A percentile compares a stretch with the other conserved stretches of the same genome.
Evolutionary conservation across 192 early-diverging fungal species (phyloP).

Genomic region (Backusella morwellensis): DNA sequence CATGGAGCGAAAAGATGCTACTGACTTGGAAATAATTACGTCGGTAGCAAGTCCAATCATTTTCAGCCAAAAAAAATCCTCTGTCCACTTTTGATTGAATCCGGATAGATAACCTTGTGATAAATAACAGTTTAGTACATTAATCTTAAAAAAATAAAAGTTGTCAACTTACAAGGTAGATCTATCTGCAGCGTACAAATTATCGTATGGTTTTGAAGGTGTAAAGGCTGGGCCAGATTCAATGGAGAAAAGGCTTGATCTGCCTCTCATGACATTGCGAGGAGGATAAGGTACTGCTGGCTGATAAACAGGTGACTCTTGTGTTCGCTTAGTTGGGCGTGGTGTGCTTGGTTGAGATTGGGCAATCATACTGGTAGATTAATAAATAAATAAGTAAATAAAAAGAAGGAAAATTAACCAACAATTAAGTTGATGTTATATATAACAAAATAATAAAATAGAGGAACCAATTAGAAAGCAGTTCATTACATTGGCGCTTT

Average conservation of each 20-base stretch:
- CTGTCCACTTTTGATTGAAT: slow-evolving; percentile 70
- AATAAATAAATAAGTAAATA: background rate
- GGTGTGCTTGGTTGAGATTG: slow-evolving; percentile 29
- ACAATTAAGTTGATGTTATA: background rate
- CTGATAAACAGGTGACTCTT: slow-evolving; percentile 9
- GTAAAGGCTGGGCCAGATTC: slow-evolving; percentile 21
- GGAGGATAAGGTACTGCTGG: background rate
- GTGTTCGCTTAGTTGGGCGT: slow-evolving; percentile 11
- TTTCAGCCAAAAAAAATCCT: slow-evolving; percentile 76
- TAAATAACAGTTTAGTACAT: background rate
- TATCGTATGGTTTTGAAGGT: slow-evolving; percentile 18
- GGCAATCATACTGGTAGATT: slow-evolving; percentile 9
- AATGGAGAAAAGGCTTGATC: background rate
- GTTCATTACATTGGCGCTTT: background rate
- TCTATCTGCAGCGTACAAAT: slow-evolving; percentile 17
- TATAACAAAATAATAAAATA: background rate
- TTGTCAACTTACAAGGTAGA: slow-evolving; percentile 16
- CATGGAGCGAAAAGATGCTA: slow-evolving; percentile 43
- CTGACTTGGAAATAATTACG: slow-evolving; percentile 84
- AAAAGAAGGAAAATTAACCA: background rate
- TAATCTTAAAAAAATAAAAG: background rate
- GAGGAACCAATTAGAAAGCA: slow-evolving; percentile 2
- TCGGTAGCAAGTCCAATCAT: slow-evolving; percentile 86
- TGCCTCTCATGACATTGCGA: background rate
- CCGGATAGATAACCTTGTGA: slow-evolving; percentile 45